These are phyloP conservation scores for Monilinia fructigena DNA, from an alignment of 2,329 filamentous ascomycete species.

Conservation along the genomic window DNA sequence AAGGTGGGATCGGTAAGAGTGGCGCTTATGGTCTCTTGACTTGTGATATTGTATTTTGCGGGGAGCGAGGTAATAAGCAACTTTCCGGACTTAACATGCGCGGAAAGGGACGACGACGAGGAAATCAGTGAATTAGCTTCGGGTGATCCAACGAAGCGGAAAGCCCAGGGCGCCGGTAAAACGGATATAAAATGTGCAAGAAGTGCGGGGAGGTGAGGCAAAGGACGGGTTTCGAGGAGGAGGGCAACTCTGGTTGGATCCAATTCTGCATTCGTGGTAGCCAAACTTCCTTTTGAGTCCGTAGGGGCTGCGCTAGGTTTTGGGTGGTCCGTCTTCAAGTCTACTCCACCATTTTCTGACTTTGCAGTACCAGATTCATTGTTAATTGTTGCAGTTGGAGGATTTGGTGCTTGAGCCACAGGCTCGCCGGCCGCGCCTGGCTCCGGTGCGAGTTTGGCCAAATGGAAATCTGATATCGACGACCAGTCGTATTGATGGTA, in stretches of 20 bases:
- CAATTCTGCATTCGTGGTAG: slow-evolving; percentile 22
- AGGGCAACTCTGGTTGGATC: slow-evolving; percentile 56
- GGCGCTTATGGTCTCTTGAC: slow-evolving; percentile 49
- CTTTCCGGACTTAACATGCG: slow-evolving; percentile 35
- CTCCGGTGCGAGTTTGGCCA: slow-evolving; percentile 9
- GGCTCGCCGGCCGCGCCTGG: not conserved
- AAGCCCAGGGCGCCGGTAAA: slow-evolving; percentile 55
- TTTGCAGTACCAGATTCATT: not conserved
- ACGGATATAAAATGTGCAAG: slow-evolving; percentile 56
- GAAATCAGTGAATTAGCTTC: slow-evolving; percentile 46
- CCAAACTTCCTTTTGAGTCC: not conserved
- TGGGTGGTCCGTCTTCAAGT: not conserved
- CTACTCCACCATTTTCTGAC: not conserved
- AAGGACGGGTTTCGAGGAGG: slow-evolving; percentile 53
- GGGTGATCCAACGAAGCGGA: slow-evolving; percentile 54
- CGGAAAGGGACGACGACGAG: slow-evolving; percentile 45
- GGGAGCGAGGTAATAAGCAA: slow-evolving; percentile 43
- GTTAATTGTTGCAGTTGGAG: not conserved
- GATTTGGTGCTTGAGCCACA: not conserved
- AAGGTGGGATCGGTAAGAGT: slow-evolving; percentile 52
- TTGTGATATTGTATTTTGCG: slow-evolving; percentile 49
- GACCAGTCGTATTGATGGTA: slow-evolving; percentile 13
- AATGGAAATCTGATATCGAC: slow-evolving; percentile 6
- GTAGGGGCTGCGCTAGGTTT: not conserved
- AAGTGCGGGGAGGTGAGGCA: slow-evolving; percentile 51